A percentile compares a stretch with the other conserved stretches of the same genome.
phyloP scores from a whole-genome alignment of 768 basidiomycete species.

The Pulveroboletus sp. region DNA sequence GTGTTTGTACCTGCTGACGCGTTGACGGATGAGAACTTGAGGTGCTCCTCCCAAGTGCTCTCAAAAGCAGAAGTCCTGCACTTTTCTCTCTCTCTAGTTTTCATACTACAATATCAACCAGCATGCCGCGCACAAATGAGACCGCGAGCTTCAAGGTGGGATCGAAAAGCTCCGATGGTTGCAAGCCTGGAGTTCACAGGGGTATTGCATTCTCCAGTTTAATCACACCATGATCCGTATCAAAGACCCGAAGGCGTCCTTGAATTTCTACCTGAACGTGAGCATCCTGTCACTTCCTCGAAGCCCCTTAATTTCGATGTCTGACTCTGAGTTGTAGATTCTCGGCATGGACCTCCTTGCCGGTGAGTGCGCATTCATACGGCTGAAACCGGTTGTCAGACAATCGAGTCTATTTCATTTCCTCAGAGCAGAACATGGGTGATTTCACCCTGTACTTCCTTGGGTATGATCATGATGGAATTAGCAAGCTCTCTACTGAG shows the following conservation, averaged over 20 bases:
- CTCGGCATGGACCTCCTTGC: conserved; percentile 78
- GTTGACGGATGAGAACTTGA: not conserved
- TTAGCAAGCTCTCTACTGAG: conserved; percentile 44
- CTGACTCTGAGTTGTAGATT: conserved; percentile 31
- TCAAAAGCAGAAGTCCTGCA: conserved; percentile 4
- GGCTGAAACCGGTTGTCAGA: not conserved
- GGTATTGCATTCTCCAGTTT: conserved; percentile 42
- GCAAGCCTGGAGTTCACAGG: not conserved
- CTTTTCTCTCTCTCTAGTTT: conserved; percentile 2
- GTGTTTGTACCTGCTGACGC: conserved; percentile 7
- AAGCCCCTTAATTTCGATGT: not conserved
- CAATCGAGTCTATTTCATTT: not conserved
- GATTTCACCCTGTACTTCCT: conserved; percentile 86
- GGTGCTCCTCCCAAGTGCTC: conserved; percentile 2
- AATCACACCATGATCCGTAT: conserved; percentile 90
- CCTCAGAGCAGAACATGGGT: conserved; percentile 48
- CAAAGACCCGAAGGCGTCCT: conserved; percentile 79
- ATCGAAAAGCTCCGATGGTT: not conserved
- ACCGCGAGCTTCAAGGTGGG: conserved; percentile 63
- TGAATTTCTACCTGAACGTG: conserved; percentile 79
- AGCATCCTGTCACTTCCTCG: conserved; percentile 13
- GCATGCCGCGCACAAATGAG: conserved; percentile 63
- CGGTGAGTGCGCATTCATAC: conserved; percentile 32
- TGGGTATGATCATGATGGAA: conserved; percentile 65
- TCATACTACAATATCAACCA: conserved; percentile 17